Evolutionary conservation across 495 filamentous ascomycete genomes (phyloP), one percentile per base, ranked within the genome.

Genomic region (Penicillium flavigenum): DNA sequence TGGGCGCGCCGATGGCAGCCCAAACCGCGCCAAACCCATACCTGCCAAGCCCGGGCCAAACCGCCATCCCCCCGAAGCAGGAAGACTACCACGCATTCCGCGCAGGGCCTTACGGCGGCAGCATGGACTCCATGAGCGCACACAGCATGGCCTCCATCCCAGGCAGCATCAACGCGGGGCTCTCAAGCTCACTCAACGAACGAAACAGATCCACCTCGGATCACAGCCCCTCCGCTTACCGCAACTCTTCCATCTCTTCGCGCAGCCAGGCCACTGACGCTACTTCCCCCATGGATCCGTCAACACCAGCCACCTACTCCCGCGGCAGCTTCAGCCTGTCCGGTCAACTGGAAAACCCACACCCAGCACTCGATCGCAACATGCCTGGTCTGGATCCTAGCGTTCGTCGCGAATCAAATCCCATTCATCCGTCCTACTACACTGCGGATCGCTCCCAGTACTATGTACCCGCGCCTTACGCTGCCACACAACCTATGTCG

Each of bases 161-260:
- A 0, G 63, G 73, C 2, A 59, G 62, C 1, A 52, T 77, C 36
- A 74, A 63, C 51, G 60, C 68, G 27, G 57, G 61, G 17, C 64
- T 77, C 12, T 47, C 71, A 8, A 61, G 68, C 32, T 70, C 70
- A n/a, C 29, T 75, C 19, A 68, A 63, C 52, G 76, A 79, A 14
- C 74, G 76, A 36, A 73, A 72, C 56, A 68, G 76, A 22, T 74
- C 75, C 27, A 68, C 72, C 14, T 76, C 74, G 3, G 72, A 76
- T 27, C 73, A 75, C 61, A 76, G 73, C 49, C 70, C 69, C 0
- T 67, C 74, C 8, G 73, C 71, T 6, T 78, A 78, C 44, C 69
- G 76, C 49, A 78, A 76, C 41, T 70, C 72, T 0, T 77, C 76
- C 5, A 74, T 78, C 11, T 77, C 76, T 14, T 75, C 73, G 20